phyloP scores from a whole-genome alignment of 768 basidiomycete genomes.

The Daedaleopsis sinensis region DNA sequence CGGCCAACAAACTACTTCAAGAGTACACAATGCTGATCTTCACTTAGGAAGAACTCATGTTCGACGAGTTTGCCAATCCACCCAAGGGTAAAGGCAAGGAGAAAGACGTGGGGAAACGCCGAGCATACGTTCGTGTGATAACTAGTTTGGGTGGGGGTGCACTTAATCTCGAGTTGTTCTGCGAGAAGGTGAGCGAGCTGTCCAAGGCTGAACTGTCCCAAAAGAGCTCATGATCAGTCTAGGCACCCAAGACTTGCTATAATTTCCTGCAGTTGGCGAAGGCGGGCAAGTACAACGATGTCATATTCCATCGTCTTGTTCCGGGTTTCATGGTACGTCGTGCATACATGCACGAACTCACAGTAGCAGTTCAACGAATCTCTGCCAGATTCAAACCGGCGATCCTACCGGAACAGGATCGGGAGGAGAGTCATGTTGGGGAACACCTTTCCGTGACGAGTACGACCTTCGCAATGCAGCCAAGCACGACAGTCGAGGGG shows the following conservation, averaged over 20 bases:
- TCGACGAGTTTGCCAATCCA: constrained; percentile 85
- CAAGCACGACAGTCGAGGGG: constrained; percentile 83
- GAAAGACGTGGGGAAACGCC: constrained; percentile 87
- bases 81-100: constrained; percentile 89
- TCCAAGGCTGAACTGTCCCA: no score
- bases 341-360: neutral
- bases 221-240: neutral
- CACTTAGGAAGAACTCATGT: constrained; percentile 93
- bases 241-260: constrained; percentile 99
- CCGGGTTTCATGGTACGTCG: constrained; percentile 89
- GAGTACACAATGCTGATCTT: neutral
- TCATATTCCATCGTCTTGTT: constrained; percentile 89
- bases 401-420: constrained; percentile 96
- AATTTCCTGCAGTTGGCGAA: constrained; percentile 96
- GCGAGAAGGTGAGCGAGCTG: constrained; percentile 69
- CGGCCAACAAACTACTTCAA: neutral
- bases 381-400: constrained; percentile 86
- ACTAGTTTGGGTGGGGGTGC: constrained; percentile 89
- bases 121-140: constrained; percentile 94
- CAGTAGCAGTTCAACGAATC: constrained; percentile 3
- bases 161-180: constrained; percentile 82
- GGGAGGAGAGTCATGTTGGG: constrained; percentile 94
- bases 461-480: constrained; percentile 86
- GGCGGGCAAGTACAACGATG: constrained; percentile 87
- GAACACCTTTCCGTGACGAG: constrained; percentile 95